Conservation (phyloP, 2,329 filamentous ascomycete species). For the Colletotrichum viniferum region DNA sequence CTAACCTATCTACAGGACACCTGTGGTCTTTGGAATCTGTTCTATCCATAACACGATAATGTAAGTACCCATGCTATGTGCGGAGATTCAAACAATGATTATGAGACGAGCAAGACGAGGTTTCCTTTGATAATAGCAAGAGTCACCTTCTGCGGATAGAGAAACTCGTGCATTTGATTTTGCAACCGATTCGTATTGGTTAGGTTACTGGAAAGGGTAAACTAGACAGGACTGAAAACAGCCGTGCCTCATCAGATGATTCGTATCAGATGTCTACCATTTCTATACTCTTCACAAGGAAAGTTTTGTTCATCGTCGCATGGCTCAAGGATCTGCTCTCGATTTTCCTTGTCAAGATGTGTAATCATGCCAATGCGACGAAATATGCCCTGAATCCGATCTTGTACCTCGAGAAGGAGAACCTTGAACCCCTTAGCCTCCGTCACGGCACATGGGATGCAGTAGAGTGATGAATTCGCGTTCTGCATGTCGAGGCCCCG, state of each 20-base stretch:
- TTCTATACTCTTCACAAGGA: background rate
- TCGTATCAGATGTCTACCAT: background rate
- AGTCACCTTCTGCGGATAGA: background rate
- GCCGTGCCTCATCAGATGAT: background rate
- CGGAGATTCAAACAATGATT: too few species aligned
- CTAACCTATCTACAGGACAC: too few species aligned
- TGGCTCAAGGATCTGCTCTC: background rate
- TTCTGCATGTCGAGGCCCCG: background rate
- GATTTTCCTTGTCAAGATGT: background rate
- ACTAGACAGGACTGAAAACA: rapidly evolving
- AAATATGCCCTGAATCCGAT: background rate
- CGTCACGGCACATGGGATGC: background rate
- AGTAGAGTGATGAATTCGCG: background rate
- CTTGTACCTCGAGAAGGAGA: background rate
- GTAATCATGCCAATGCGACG: background rate
- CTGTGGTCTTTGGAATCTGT: too few species aligned
- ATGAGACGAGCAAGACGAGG: background rate
- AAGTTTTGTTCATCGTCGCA: background rate
- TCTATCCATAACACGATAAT: too few species aligned
- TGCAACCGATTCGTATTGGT: background rate
- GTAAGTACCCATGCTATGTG: too few species aligned
- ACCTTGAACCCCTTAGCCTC: background rate
- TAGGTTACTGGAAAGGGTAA: background rate
- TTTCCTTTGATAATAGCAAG: background rate
- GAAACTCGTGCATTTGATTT: too few species aligned